A percentile compares a stretch with the other conserved stretches of the same genome.
Conservation (phyloP, 148 eudicot genomes). For the Rhododendron vialii region DNA sequence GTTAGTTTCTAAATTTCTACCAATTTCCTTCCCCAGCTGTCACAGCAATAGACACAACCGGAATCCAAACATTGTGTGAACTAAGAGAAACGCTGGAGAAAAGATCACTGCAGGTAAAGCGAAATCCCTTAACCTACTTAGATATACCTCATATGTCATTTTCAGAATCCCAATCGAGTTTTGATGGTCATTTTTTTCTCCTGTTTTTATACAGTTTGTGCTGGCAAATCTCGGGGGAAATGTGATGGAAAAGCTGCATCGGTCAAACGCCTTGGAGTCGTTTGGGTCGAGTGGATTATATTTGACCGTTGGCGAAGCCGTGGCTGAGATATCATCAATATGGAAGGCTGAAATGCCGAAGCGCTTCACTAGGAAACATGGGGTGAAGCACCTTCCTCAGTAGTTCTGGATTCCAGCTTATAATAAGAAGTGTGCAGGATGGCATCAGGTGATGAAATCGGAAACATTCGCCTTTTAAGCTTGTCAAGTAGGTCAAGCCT, state of each 20-base stretch:
- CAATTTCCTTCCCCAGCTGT: constrained; percentile 33
- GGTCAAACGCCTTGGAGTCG: constrained; percentile 54
- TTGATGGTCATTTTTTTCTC: background rate
- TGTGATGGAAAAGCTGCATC: constrained; percentile 75
- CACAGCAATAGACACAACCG: constrained; percentile 83
- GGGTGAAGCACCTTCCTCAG: background rate
- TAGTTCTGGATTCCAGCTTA: too few relatives aligned
- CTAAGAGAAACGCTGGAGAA: constrained; percentile 60
- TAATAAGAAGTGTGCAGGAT: too few relatives aligned
- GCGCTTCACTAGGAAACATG: background rate
- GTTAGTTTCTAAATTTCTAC: background rate
- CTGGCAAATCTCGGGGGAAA: constrained; percentile 53
- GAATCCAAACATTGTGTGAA: constrained; percentile 55
- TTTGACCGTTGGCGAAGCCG: constrained; percentile 74
- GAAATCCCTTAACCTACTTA: background rate
- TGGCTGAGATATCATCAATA: constrained; percentile 56
- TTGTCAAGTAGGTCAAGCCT: too few relatives aligned
- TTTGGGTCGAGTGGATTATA: constrained; percentile 68
- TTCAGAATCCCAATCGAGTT: background rate
- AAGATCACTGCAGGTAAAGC: constrained; percentile 53
- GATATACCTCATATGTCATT: background rate
- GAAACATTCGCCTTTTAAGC: too few relatives aligned
- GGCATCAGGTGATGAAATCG: too few relatives aligned
- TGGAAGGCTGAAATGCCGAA: constrained; percentile 36
- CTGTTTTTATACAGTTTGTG: constrained; percentile 39